Base-by-base conservation (phyloP, 441 rosid genomes). In the Brassica balearica region DNA sequence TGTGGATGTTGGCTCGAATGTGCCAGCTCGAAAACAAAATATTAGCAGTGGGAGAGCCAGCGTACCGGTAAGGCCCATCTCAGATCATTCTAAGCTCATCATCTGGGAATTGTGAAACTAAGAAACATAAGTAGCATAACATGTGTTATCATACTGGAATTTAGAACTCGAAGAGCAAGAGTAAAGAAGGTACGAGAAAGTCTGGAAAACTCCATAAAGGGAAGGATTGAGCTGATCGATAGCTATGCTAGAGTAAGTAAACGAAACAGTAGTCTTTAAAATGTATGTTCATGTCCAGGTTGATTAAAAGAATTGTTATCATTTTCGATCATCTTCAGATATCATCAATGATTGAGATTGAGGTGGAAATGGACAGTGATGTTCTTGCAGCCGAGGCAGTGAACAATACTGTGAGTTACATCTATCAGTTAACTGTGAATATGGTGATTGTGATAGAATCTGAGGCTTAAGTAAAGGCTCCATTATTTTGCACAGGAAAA, bases 11-110 rank as follows among this genome's bases (percentile, higher is more conserved):
- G 85, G 97, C 96, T 85, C 87, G 97, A 82, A 90, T 92, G 94
- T 92, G 95, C 81, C 99, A 91, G 84, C 91, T 95, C 63, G 98
- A 95, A 88, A 95, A 95, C 92, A 95, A 95, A 88, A 95, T 93
- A 69, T 87, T 87, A 80, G 98, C 94, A 3, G 91, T 93, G 20
- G 98, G 99, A 76, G 98, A 93, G 86, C 96, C 95, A 74, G 87
- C 97, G 69, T 95, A 92, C 84, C 97, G 98, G 98, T 92, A 77
- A 84, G 82, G 59, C 59, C 36, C 48, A 12, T 63, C 67, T 68
- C 67, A 77, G 70, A 80, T 77, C 74, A 62, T 77, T 77, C 7
- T 6, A 68, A n/a, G 15, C 5, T 32, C 41, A 74, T 69, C 11
- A 56, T 74, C 20, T 68, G 8, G 32, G 65, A 53, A 27, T 20